Evolutionary conservation across 129 eudicot genomes (phyloP).

Genomic region (Artemisia annua): DNA sequence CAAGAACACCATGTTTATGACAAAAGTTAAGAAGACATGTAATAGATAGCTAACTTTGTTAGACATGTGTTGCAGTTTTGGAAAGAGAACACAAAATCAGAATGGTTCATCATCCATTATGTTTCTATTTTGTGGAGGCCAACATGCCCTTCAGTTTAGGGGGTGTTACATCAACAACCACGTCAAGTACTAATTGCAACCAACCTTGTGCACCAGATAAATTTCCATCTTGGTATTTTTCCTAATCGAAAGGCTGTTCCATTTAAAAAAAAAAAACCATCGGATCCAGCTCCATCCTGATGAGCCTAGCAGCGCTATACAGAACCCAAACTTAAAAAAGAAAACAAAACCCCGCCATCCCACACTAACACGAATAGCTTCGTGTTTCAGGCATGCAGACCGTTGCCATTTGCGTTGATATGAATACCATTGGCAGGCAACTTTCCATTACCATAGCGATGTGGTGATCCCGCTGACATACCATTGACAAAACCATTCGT

Average conservation of each 20-base stretch:
- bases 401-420: slow-evolving; percentile 55
- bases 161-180: slow-evolving; percentile 21
- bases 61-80: too few species aligned
- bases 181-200: slow-evolving; percentile 18
- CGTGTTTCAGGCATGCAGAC: slow-evolving; percentile 53
- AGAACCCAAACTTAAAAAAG: slow-evolving; percentile 25
- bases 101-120: slow-evolving; percentile 23
- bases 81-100: not conserved
- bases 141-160: slow-evolving; percentile 22
- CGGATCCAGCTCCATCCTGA: slow-evolving; percentile 47
- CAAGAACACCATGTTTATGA: too few species aligned
- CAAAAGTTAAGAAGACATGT: too few species aligned
- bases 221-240: slow-evolving; percentile 13
- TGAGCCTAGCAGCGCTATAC: slow-evolving; percentile 49
- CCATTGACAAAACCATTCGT: slow-evolving; percentile 37
- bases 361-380: too few species aligned
- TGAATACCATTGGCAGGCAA: slow-evolving; percentile 49
- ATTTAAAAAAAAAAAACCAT: slow-evolving; percentile 34
- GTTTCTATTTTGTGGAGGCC: slow-evolving; percentile 14
- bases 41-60: too few species aligned
- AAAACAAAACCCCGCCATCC: slow-evolving; percentile 14
- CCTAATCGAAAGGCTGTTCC: slow-evolving; percentile 49
- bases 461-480: slow-evolving; percentile 36
- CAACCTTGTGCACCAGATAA: slow-evolving; percentile 22
- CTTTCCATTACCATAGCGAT: slow-evolving; percentile 50